Evolutionary conservation across 257 asterid species (phyloP), one percentile per base, ranked within the genome.

Genomic region (Solanum rostratum): DNA sequence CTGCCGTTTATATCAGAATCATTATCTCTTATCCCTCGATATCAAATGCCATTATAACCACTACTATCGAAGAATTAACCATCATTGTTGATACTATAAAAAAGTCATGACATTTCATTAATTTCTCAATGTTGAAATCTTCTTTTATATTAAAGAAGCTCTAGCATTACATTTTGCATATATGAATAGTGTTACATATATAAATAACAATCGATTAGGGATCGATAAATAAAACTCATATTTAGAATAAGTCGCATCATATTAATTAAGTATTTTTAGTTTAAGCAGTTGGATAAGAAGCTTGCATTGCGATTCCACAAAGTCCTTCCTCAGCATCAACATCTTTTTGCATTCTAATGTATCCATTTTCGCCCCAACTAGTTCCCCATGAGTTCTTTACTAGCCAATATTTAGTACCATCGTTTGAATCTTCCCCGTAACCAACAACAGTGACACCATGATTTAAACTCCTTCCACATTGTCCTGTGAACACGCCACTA

Each of bases 371-470:
- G 10, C 54, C 79, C 79, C 79, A 70, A 70, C 54, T 70, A 20
- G 52, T 45, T n/a, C n/a, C n/a, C n/a, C n/a, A n/a, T n/a, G 39
- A 62, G 5, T 90, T 90, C 86, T 89, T 90, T 10, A 90, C 65
- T 12, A 86, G 15, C 93, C 91, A 89, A 83, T 76, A 89, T 43
- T 89, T 89, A 10, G 60, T 85, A n/a, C 90, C 89, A 5, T 68
- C 62, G 9, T 20, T 9, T 57, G 45, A 69, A 76, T 41, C 54
- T 33, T 20, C 65, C 3, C 89, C 90, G 16, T 89, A 91, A 0
- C 91, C 92, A 12, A 91, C 87, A 2, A 83, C 86, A 1, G 90
- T 84, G 3, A 91, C 93, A 8, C 88, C 94, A 57, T 91, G 94
- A 60, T 91, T 81, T 3, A 87, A 80, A 0, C 46, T 53, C 1